Evolutionary conservation across 2,329 filamentous ascomycete genomes (phyloP).

Genomic region (Nemania sp.): DNA sequence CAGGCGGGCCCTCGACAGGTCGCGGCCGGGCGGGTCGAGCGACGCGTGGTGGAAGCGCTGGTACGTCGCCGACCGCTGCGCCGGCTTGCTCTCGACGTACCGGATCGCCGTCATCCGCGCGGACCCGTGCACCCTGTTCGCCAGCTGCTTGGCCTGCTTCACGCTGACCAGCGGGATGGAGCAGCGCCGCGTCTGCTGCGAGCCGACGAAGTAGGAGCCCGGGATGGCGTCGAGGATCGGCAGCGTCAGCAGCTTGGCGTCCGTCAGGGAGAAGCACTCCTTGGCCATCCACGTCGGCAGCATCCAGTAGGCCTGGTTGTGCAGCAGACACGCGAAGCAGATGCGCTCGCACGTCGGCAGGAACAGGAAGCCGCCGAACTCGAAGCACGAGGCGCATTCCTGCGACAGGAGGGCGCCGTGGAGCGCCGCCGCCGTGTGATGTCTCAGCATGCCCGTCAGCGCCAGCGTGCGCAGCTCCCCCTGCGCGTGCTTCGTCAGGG

Average conservation of each 20-base stretch:
- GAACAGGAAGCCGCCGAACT: slow-evolving; percentile 41
- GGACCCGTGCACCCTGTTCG: slow-evolving; percentile 35
- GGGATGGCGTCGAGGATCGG: slow-evolving; percentile 27
- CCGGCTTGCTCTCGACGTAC: slow-evolving; percentile 11
- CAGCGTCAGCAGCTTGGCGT: background rate
- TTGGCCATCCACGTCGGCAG: slow-evolving; percentile 29
- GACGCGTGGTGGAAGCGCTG: slow-evolving; percentile 30
- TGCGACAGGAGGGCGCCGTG: slow-evolving; percentile 31
- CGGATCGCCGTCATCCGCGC: slow-evolving; percentile 5
- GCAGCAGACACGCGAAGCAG: slow-evolving; percentile 39
- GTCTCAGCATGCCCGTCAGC: background rate
- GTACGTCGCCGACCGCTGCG: slow-evolving; percentile 15
- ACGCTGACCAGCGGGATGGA: slow-evolving; percentile 36
- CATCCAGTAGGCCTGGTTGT: slow-evolving; percentile 36
- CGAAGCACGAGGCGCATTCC: slow-evolving; percentile 37
- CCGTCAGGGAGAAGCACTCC: slow-evolving; percentile 9
- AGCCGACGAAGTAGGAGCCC: slow-evolving; percentile 31
- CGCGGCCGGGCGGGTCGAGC: slow-evolving; percentile 31
- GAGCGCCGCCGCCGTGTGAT: slow-evolving; percentile 25
- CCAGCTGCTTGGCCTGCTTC: slow-evolving; percentile 38
- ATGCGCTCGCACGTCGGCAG: slow-evolving; percentile 41
- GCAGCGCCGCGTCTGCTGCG: slow-evolving; percentile 22
- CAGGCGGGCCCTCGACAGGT: slow-evolving; percentile 30
- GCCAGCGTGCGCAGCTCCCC: slow-evolving; percentile 30
- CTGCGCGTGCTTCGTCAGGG: slow-evolving; percentile 48